phyloP scores from a whole-genome alignment of 495 filamentous ascomycete species.

The Bacidia rubella region DNA sequence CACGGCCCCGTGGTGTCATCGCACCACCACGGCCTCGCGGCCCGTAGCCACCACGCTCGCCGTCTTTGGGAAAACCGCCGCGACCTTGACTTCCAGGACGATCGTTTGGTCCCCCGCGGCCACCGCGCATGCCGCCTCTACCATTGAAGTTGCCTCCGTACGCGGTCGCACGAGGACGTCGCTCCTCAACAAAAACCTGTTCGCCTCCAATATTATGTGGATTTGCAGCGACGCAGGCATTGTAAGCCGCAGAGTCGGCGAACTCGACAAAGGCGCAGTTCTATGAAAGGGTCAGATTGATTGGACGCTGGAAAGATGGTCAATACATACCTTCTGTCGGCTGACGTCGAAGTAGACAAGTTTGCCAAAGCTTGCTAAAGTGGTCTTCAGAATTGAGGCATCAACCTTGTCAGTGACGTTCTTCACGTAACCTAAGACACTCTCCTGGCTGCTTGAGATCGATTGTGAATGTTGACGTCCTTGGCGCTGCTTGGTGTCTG shows the following conservation, averaged over 20 bases:
- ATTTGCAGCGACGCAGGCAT: constrained; percentile 69
- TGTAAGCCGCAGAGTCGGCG: constrained; percentile 59
- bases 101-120: constrained; percentile 49
- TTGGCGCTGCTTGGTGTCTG: constrained; percentile 67
- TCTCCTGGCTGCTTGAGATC: constrained; percentile 42
- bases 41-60: constrained; percentile 40
- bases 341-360: constrained; percentile 80
- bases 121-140: constrained; percentile 49
- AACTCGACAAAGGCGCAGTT: constrained; percentile 97
- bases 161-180: constrained; percentile 57
- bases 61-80: constrained; percentile 53
- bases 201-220: constrained; percentile 73
- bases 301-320: neutral
- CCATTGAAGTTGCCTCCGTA: constrained; percentile 46
- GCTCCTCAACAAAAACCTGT: constrained; percentile 75
- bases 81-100: constrained; percentile 53
- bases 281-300: constrained; percentile 29
- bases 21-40: constrained; percentile 41
- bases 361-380: constrained; percentile 60
- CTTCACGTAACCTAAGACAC: constrained; percentile 75
- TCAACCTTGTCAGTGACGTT: constrained; percentile 80
- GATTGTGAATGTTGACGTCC: constrained; percentile 43
- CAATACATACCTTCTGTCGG: constrained; percentile 62
- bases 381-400: constrained; percentile 47
- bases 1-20: constrained; percentile 34